Base-by-base conservation (phyloP, 495 filamentous ascomycete species). In the Monascus purpureus region DNA sequence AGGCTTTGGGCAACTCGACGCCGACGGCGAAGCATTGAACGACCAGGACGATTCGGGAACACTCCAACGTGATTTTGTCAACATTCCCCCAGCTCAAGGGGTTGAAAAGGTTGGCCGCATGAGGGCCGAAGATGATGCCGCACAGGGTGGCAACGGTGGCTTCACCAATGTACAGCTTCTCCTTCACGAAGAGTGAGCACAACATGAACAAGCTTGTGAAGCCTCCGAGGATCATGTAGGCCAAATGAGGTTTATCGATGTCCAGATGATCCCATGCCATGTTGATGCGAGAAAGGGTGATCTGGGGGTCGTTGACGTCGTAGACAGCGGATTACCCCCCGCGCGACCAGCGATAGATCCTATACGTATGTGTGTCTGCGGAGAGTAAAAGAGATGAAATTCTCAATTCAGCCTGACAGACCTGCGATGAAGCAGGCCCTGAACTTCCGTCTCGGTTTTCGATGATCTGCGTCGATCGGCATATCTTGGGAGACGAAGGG, bases 11-110 rank as follows among this genome's bases (percentile, higher is more conserved):
- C 68, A 99, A 70, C 59, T 99, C 92, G 64, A 99, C 92, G 15
- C 92, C 92, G 36, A 99, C 84, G 58, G 92, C 92, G 53, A 99
- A 99, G 67, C 92, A 99, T 65, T 99, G 92, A 23, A 99, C 92
- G 33, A 96, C 92, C 20, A 99, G 71, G 37, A 99, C 92, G 43
- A 99, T 87, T 36, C 92, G 77, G 8, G 88, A 94, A 65, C 87
- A 94, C 52, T 99, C 92, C 35, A 96, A 74, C 2, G 92, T 96
- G 47, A 94, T 80, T 43, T 92, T 84, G 59, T 99, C 92, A 29
- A 80, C 71, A 48, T 86, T 94, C 25, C 88, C 88, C 92, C 92
- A 99, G 35, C 70, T 57, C 6, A 53, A 37, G 4, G 92, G 92
- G 45, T 90, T 68, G 55, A 99, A 92, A 23, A 94, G 68, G 46